A percentile compares a stretch with the other conserved stretches of the same genome.
Evolutionary conservation across 2,329 filamentous ascomycete species (phyloP).

Genomic region (Tolypocladium tropicale): DNA sequence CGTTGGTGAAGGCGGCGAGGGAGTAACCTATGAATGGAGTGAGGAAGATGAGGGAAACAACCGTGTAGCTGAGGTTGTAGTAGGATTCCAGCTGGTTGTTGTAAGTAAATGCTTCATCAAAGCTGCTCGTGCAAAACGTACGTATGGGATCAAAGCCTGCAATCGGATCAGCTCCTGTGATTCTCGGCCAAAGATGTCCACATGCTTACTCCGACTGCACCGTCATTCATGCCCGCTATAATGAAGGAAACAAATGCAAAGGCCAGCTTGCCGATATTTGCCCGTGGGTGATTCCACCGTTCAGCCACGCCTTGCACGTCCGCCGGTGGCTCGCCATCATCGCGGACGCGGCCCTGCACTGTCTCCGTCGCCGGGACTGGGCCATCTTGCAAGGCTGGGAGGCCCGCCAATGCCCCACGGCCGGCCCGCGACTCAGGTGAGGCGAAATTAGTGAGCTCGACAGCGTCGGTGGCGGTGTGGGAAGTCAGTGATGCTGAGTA

Average conservation of each 20-base stretch:
- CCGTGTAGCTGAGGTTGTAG: conserved; percentile 47
- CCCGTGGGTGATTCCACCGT: conserved; percentile 25
- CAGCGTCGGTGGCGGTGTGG: not conserved
- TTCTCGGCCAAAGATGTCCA: not conserved
- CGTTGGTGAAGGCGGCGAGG: conserved; percentile 49
- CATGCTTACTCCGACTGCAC: conserved; percentile 42
- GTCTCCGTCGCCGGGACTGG: not conserved
- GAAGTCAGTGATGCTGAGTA: not conserved
- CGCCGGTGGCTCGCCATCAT: not conserved
- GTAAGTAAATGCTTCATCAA: not conserved
- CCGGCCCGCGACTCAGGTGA: not conserved
- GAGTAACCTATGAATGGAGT: conserved; percentile 55
- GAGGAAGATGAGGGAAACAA: conserved; percentile 54
- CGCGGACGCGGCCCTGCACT: not conserved
- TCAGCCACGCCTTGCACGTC: conserved; percentile 15
- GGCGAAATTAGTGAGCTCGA: not conserved
- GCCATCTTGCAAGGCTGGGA: not conserved
- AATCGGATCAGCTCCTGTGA: not conserved
- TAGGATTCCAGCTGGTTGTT: conserved; percentile 45
- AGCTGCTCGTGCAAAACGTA: conserved; percentile 8
- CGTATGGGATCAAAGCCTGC: conserved; percentile 24
- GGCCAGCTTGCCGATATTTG: conserved; percentile 18
- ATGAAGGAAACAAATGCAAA: conserved; percentile 48
- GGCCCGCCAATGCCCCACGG: no score
- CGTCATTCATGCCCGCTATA: conserved; percentile 54